Base-by-base conservation (phyloP, 2,329 filamentous ascomycete genomes). In the Cryoendolithus antarcticus region DNA sequence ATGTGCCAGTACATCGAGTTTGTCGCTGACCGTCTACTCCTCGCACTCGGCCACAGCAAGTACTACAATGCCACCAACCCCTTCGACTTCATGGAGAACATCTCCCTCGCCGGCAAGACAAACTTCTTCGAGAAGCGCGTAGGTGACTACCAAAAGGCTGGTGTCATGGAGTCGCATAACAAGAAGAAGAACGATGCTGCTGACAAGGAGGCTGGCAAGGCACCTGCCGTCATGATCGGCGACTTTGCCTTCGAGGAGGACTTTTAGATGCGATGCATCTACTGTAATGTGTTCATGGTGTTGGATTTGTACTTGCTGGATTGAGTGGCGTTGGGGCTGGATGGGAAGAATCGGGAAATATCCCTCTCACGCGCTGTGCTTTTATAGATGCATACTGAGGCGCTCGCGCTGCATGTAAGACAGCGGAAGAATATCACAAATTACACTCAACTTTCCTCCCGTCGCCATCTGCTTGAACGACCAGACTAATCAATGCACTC, bases 1-100 rank as follows among this genome's bases (percentile, higher is more conserved):
- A 98, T 98, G 91, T 93, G 93, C 75, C 89, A 96, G 69, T 98
- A 98, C 74, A 98, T 98, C 52, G 91, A 98, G 76, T 98, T 98
- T 55, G 91, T 98, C 35, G 91, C 91, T 48, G 91, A 98, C 64
- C 84, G 91, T 54, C 81, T 98, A 29, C 77, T 98, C 29, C 71
- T 96, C 43, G 80, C 91, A 27, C 82, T 98, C 34, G 91, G 91
- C 57, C 95, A 95, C 66, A 75, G 83, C 55, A 96, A 95, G 74
- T 73, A 83, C 56, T 98, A 93, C 77, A 84, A 91, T 60, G 72
- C 82, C 19, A 76, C 80, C 62, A 98, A 98, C 71, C 91, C 91
- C 61, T 98, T 98, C 63, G 91, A 98, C 74, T 98, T 98, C 67
- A 98, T 98, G 91, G 91, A 98, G 75, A 95, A 94, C 69, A 98